Percentiles rank a stretch among this genome's conserved stretches.
Conservation (phyloP, 192 early-diverging fungal genomes). For the Lobosporangium transversale region DNA sequence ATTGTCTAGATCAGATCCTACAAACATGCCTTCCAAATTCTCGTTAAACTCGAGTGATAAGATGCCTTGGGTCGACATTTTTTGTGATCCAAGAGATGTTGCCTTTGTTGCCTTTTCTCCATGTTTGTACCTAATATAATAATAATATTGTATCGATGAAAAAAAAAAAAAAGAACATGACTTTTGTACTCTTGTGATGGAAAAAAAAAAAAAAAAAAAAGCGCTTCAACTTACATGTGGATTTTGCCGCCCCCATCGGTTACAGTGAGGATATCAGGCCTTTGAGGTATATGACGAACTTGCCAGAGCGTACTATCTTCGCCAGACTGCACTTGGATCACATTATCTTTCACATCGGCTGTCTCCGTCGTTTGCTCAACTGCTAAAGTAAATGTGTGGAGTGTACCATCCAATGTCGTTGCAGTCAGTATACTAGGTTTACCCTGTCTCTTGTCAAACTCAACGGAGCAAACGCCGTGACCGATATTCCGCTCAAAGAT, state of each 20-base stretch:
- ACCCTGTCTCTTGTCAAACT: conserved; percentile 24
- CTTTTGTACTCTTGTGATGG: neutral
- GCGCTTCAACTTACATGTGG: conserved; percentile 17
- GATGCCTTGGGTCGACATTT: conserved; percentile 13
- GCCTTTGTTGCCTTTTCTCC: conserved; percentile 6
- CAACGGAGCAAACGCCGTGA: conserved; percentile 27
- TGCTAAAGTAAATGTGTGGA: conserved; percentile 18
- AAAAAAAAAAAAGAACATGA: neutral
- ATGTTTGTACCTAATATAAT: conserved; percentile 13
- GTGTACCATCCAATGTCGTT: conserved; percentile 18
- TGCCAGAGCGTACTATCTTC: conserved; percentile 48
- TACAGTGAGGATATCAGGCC: conserved; percentile 22
- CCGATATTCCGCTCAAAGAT: conserved; percentile 35
- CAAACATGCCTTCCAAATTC: conserved; percentile 36
- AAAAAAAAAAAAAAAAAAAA: neutral
- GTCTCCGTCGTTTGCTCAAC: conserved; percentile 4
- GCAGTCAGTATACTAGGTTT: conserved; percentile 16
- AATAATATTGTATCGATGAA: neutral
- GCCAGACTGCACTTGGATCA: conserved; percentile 13
- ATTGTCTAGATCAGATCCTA: conserved; percentile 32
- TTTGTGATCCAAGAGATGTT: neutral
- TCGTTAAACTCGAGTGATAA: conserved; percentile 44
- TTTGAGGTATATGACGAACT: conserved; percentile 31
- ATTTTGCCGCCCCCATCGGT: conserved; percentile 34
- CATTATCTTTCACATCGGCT: neutral